Percentiles rank a stretch among this genome's conserved stretches.
Evolutionary conservation across 2,329 filamentous ascomycete genomes (phyloP).

Genomic region (Pyricularia pennisetigena): DNA sequence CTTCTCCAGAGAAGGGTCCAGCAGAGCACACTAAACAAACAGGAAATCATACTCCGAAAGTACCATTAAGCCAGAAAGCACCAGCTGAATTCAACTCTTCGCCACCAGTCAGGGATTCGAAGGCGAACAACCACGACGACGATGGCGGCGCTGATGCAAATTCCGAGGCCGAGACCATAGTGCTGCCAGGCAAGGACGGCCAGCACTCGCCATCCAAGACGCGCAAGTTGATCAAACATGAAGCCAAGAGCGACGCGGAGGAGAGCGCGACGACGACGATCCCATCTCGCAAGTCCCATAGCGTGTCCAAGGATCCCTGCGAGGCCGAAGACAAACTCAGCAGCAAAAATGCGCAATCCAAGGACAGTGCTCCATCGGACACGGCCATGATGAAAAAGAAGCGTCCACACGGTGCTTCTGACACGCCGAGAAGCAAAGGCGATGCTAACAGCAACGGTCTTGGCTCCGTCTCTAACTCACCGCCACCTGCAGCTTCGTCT

Average conservation of each 20-base stretch:
- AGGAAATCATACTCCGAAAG: slow-evolving; percentile 14
- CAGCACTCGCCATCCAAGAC: slow-evolving; percentile 50
- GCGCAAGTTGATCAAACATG: slow-evolving; percentile 54
- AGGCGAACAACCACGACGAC: slow-evolving; percentile 27
- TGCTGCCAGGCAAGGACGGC: slow-evolving; percentile 55
- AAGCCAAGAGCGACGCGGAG: slow-evolving; percentile 51
- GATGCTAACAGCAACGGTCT: slow-evolving; percentile 40
- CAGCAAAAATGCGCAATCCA: not conserved
- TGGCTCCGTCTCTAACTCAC: slow-evolving; percentile 49
- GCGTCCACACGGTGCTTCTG: slow-evolving; percentile 32
- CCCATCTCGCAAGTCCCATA: slow-evolving; percentile 17
- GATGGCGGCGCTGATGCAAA: slow-evolving; percentile 43
- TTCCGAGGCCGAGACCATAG: slow-evolving; percentile 64
- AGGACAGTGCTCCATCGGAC: slow-evolving; percentile 22
- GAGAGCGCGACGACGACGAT: slow-evolving; percentile 16
- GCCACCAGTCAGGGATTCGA: slow-evolving; percentile 19
- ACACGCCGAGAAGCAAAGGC: slow-evolving; percentile 32
- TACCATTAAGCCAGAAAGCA: slow-evolving; percentile 15
- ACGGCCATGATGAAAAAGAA: slow-evolving; percentile 37
- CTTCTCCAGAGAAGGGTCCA: slow-evolving; percentile 35
- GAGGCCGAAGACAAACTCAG: slow-evolving; percentile 9
- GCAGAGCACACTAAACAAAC: slow-evolving; percentile 25
- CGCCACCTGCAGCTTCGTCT: slow-evolving; percentile 28
- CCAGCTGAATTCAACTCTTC: slow-evolving; percentile 15
- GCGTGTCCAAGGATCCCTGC: slow-evolving; percentile 22